Conservation (phyloP, 2,329 filamentous ascomycete genomes). For the Colletotrichum melonis region DNA sequence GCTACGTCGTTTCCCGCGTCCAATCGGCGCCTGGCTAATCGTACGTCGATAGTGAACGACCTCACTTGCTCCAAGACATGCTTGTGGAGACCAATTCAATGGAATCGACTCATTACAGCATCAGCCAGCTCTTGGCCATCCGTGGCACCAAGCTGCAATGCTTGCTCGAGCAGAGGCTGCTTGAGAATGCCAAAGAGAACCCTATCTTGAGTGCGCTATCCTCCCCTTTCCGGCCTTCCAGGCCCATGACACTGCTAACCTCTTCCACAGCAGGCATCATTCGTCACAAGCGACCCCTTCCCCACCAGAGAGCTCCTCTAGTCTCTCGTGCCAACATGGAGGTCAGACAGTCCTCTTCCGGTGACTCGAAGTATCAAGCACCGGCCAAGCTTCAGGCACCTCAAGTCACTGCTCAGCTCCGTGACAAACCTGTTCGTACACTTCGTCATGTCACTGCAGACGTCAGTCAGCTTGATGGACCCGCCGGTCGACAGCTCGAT, state of each 20-base stretch:
- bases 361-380: slow-evolving; percentile 2
- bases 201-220: neutral
- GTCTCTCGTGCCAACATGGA: slow-evolving; percentile 20
- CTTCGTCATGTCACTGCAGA: neutral
- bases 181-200: slow-evolving; percentile 18
- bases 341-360: slow-evolving; percentile 25
- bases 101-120: slow-evolving; percentile 23
- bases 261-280: slow-evolving; percentile 27
- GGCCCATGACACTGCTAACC: neutral
- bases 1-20: neutral
- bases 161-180: slow-evolving; percentile 17
- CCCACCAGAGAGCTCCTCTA: slow-evolving; percentile 15
- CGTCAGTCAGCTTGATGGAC: slow-evolving; percentile 22
- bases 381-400: neutral
- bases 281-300: slow-evolving; percentile 7
- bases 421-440: neutral
- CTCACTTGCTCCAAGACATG: neutral
- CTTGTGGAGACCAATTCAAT: neutral
- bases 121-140: slow-evolving; percentile 27
- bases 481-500: slow-evolving; percentile 46
- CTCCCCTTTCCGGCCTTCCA: neutral
- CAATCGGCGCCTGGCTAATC: neutral
- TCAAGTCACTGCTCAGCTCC: neutral
- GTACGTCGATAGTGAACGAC: neutral
- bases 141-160: slow-evolving; percentile 16